These are phyloP conservation scores for Citropsis articulata DNA, from an alignment of 345 rosid species.

Conservation along the genomic window DNA sequence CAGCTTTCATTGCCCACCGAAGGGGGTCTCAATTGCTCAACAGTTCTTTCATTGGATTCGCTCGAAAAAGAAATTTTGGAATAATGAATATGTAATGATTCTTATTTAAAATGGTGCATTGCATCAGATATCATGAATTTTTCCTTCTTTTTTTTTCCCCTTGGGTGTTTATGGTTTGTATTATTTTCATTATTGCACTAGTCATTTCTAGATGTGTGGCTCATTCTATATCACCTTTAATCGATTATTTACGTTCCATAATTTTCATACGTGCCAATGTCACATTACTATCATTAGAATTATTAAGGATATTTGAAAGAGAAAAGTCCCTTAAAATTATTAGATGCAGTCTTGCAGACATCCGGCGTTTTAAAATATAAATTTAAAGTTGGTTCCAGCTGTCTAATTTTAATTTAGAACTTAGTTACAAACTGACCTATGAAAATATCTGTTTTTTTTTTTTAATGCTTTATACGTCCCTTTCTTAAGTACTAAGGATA, in stretches of 20 bases:
- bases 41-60: conserved; percentile 20
- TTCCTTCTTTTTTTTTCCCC: not conserved
- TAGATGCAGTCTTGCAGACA: accelerated
- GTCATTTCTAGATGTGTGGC: not conserved
- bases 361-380: no score
- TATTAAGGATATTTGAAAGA: not conserved
- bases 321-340: no score
- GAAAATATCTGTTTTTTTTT: no score
- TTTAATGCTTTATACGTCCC: no score
- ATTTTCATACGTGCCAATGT: not conserved
- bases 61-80: not conserved
- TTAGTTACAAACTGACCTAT: no score
- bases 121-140: conserved; percentile 1
- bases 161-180: conserved; percentile 1
- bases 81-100: not conserved
- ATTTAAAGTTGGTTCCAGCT: no score
- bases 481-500: no score
- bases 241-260: not conserved
- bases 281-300: not conserved
- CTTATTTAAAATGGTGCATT: not conserved
- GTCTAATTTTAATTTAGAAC: no score
- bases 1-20: conserved; percentile 3
- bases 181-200: conserved; percentile 1
- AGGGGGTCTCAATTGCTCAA: not conserved
- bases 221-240: not conserved